Base-by-base conservation (phyloP, 768 basidiomycete species). In the Boletus sp. region DNA sequence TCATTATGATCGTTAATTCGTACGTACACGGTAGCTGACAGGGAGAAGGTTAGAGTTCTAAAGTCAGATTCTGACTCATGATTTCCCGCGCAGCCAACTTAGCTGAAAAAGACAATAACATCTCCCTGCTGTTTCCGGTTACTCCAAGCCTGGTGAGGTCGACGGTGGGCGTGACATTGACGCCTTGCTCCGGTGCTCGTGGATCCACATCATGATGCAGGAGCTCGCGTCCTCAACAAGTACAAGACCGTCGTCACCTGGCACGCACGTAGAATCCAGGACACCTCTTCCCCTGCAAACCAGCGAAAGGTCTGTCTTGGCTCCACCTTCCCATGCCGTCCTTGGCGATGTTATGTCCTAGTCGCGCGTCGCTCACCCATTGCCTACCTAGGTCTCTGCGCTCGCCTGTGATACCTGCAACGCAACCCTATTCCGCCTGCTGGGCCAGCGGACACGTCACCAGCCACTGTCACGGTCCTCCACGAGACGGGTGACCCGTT, bases 361-460 rank as follows among this genome's bases (percentile, higher is more conserved):
- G 1, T 1, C 53, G 14, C 44, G 41, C 46, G 7, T 17, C 39
- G 4, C 44, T 59, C 35, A 50, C 44, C 4, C 11, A 20, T 28
- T n/a, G 8, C 15, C n/a, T n/a, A n/a, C 32, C 2, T 42, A 87
- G 85, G 67, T 81, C 35, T 70, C 86, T 5, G 75, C 79, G 17
- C 90, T 91, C 11, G 72, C 78, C 4, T 92, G 91, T 66, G 81
- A 79, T 9, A 78, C 76, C 12, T 93, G 91, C 65, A 71, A 74
- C 9, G 50, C 77, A 2, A 65, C 83, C 2, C 74, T 90, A 32
- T 75, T 82, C 1, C 77, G 89, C 24, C 88, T 92, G 91, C 60
- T 92, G 90, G 90, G 58, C 69, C 12, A 76, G 75, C 42, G 76
- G 76, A 4, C 91, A 93, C 65, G 73, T 83, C 29, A 64, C 75